These are phyloP conservation scores for Cercospora zeina DNA, from an alignment of 2,329 filamentous ascomycete species.

Conservation along the genomic window DNA sequence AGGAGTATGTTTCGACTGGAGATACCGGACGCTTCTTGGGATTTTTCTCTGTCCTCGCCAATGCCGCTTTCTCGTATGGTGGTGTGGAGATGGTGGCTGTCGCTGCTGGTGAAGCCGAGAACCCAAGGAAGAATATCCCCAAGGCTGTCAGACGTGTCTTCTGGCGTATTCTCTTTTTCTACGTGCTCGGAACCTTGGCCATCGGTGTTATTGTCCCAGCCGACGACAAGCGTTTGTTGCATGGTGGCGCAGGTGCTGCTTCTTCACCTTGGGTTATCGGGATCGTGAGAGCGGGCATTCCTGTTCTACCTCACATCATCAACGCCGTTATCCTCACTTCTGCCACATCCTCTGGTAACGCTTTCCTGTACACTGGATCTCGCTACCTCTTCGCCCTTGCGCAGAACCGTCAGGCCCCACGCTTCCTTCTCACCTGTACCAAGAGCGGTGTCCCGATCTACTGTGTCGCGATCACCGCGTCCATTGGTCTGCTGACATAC, in stretches of 20 bases:
- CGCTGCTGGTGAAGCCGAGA: conserved; percentile 57
- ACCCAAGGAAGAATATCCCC: conserved; percentile 56
- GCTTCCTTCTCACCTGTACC: conserved; percentile 50
- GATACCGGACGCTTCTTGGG: conserved; percentile 57
- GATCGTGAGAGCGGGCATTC: conserved; percentile 65
- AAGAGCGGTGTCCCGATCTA: conserved; percentile 48
- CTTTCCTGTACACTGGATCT: conserved; percentile 59
- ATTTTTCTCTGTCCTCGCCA: conserved; percentile 56
- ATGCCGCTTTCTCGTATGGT: conserved; percentile 54
- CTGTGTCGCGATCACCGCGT: conserved; percentile 46
- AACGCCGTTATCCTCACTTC: conserved; percentile 76
- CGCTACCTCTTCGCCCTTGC: conserved; percentile 54
- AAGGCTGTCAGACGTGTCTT: conserved; percentile 58
- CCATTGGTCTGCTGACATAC: conserved; percentile 59
- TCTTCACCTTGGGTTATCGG: conserved; percentile 68
- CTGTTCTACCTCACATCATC: conserved; percentile 67
- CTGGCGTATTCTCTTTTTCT: conserved; percentile 54
- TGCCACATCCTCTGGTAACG: conserved; percentile 69
- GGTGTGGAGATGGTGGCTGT: conserved; percentile 58
- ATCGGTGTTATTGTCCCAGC: conserved; percentile 63
- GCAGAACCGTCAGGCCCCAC: conserved; percentile 55
- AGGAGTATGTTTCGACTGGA: conserved; percentile 62
- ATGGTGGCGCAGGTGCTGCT: conserved; percentile 44
- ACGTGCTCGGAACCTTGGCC: conserved; percentile 56
- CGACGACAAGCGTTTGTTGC: conserved; percentile 53